Evolutionary conservation across 257 asterid genomes (phyloP).

Genomic region (Solanum appendiculatum): DNA sequence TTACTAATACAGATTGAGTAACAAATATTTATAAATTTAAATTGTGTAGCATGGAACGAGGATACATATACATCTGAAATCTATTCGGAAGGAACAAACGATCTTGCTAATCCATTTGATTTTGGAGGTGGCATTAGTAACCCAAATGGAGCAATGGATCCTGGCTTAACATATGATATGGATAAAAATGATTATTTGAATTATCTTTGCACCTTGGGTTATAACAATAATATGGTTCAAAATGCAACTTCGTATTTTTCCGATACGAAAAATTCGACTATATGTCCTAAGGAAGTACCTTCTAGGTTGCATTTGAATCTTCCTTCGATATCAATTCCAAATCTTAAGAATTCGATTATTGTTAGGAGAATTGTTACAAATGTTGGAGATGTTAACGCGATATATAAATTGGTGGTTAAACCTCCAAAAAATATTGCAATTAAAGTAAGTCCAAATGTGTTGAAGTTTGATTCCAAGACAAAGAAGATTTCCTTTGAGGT

Average conservation of each 20-base stretch:
- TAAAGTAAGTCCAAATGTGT: neutral
- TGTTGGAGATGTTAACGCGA: constrained; percentile 1
- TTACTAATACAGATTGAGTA: too few species aligned
- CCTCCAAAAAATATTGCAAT: neutral
- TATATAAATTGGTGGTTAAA: neutral
- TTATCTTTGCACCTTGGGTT: constrained; percentile 32
- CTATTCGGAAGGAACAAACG: constrained; percentile 9
- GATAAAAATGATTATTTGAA: constrained; percentile 11
- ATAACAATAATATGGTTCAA: neutral
- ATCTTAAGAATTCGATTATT: neutral
- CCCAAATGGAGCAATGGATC: constrained; percentile 22
- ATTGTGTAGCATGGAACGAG: neutral
- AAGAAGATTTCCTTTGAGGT: neutral
- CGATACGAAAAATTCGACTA: neutral
- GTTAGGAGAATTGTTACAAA: constrained; percentile 11
- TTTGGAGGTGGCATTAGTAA: constrained; percentile 36
- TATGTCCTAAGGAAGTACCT: neutral
- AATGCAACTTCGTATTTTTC: neutral
- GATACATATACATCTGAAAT: neutral
- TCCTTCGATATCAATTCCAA: constrained; percentile 6
- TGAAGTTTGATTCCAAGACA: neutral
- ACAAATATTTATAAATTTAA: neutral
- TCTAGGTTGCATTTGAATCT: constrained; percentile 5
- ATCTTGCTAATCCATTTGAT: constrained; percentile 30
- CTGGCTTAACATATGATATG: constrained; percentile 29